Conservation (phyloP, 2,329 filamentous ascomycete species). For the Phialophora macrospora region DNA sequence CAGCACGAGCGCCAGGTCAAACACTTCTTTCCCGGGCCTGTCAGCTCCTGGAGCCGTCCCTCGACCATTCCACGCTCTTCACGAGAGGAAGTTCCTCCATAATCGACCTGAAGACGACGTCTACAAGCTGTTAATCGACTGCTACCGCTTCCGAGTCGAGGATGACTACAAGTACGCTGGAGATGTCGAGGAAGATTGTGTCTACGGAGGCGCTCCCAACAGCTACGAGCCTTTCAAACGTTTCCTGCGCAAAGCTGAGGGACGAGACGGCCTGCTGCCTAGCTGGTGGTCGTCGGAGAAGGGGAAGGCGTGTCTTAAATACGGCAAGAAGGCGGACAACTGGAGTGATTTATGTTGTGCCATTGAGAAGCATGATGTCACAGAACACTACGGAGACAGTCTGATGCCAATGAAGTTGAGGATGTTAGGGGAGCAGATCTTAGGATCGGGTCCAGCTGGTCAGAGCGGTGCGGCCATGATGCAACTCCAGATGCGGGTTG, state of each 20-base stretch:
- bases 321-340: slow-evolving; percentile 40
- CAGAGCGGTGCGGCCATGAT: not conserved
- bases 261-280: slow-evolving; percentile 43
- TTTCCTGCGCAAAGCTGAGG: slow-evolving; percentile 15
- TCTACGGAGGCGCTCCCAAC: slow-evolving; percentile 40
- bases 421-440: slow-evolving; percentile 51
- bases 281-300: slow-evolving; percentile 53
- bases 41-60: not conserved
- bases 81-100: slow-evolving; percentile 52
- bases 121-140: slow-evolving; percentile 55
- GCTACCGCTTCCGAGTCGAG: slow-evolving; percentile 55
- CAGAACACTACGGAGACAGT: slow-evolving; percentile 52
- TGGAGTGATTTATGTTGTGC: slow-evolving; percentile 14
- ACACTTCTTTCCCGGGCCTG: not conserved
- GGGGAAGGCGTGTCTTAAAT: slow-evolving; percentile 45
- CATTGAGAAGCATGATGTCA: slow-evolving; percentile 39
- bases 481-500: not conserved
- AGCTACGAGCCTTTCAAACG: slow-evolving; percentile 14
- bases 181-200: slow-evolving; percentile 40
- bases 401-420: slow-evolving; percentile 58
- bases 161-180: slow-evolving; percentile 45
- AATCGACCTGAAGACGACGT: slow-evolving; percentile 52
- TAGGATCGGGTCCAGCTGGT: slow-evolving; percentile 12
- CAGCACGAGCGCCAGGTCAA: not conserved
- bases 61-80: slow-evolving; percentile 47